Percentiles rank a stretch among this genome's conserved stretches.
These are phyloP conservation scores for Cercospora sp. DNA, from an alignment of 2,329 filamentous ascomycete species.

Conservation along the genomic window DNA sequence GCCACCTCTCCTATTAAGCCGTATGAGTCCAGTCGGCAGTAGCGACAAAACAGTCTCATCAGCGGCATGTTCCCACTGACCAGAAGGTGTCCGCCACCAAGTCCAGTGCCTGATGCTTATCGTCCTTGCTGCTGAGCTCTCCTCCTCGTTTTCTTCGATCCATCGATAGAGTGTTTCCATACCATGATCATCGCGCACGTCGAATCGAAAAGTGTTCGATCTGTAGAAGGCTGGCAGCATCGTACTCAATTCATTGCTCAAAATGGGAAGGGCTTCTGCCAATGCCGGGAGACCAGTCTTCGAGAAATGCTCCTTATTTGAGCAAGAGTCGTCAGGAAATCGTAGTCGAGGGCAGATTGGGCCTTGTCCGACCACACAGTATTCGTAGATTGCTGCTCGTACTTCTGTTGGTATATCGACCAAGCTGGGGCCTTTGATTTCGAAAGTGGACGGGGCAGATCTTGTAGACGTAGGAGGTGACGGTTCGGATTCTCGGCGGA, in stretches of 20 bases:
- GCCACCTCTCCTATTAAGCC: constrained; percentile 10
- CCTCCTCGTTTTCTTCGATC: constrained; percentile 18
- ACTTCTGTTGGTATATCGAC: constrained; percentile 18
- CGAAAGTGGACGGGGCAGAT: neutral
- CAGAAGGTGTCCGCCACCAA: constrained; percentile 20
- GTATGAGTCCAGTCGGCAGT: constrained; percentile 15
- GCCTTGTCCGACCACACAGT: constrained; percentile 9
- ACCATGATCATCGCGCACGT: constrained; percentile 18
- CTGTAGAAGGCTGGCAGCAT: constrained; percentile 17
- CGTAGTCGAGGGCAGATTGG: constrained; percentile 12
- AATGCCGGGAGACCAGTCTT: constrained; percentile 18
- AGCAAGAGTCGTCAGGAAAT: neutral
- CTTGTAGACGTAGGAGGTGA: constrained; percentile 5
- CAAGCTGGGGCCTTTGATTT: constrained; percentile 1
- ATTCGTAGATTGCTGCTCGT: constrained; percentile 21
- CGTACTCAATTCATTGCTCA: neutral
- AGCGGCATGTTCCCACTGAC: constrained; percentile 18
- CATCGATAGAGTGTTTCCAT: constrained; percentile 13
- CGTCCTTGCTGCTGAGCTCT: constrained; percentile 16
- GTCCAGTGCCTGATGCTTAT: constrained; percentile 24
- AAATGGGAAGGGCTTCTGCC: constrained; percentile 6
- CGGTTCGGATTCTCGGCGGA: constrained; percentile 16
- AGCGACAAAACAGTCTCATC: constrained; percentile 22
- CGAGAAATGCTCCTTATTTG: neutral
- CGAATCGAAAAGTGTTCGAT: constrained; percentile 24